Conservation (phyloP, 169 alveolate species). For the Eimeria sp. region DNA sequence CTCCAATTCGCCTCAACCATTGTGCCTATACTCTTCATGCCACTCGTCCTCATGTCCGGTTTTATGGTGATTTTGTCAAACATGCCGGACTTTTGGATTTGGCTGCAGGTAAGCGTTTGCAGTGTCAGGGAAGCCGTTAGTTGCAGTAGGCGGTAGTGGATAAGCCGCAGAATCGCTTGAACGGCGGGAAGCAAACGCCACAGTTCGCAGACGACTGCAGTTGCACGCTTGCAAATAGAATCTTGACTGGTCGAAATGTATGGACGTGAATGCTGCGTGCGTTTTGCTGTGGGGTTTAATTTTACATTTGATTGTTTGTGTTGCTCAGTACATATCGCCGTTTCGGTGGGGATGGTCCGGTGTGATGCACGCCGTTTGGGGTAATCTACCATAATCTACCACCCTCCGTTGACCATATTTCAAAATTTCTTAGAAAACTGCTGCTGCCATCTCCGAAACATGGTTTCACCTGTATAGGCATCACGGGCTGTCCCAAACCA, state of each 20-base stretch:
- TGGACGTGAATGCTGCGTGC: neutral
- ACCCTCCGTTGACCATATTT: neutral
- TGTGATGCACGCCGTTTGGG: conserved; percentile 83
- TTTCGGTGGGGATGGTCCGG: conserved; percentile 85
- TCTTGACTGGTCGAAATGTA: neutral
- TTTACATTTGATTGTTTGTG: neutral
- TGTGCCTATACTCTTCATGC: conserved; percentile 80
- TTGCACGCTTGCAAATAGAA: neutral
- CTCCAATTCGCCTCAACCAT: conserved; percentile 73
- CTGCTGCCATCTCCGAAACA: neutral
- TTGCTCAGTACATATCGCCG: conserved; percentile 81
- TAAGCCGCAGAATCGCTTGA: neutral
- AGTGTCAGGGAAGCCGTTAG: neutral
- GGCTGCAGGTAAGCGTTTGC: conserved; percentile 78
- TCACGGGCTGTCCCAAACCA: neutral
- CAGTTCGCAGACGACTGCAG: neutral
- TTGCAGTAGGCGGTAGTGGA: neutral
- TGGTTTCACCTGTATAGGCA: neutral
- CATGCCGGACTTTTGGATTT: conserved; percentile 82
- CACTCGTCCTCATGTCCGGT: conserved; percentile 80
- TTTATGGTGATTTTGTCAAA: conserved; percentile 76
- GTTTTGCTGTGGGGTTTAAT: neutral
- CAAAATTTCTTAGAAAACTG: neutral
- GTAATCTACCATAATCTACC: conserved; percentile 40
- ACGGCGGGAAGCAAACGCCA: neutral